Evolutionary conservation across 176 grass and related monocot genomes (phyloP), one percentile per base, ranked within the genome.

Genomic region (Musa beccarii): DNA sequence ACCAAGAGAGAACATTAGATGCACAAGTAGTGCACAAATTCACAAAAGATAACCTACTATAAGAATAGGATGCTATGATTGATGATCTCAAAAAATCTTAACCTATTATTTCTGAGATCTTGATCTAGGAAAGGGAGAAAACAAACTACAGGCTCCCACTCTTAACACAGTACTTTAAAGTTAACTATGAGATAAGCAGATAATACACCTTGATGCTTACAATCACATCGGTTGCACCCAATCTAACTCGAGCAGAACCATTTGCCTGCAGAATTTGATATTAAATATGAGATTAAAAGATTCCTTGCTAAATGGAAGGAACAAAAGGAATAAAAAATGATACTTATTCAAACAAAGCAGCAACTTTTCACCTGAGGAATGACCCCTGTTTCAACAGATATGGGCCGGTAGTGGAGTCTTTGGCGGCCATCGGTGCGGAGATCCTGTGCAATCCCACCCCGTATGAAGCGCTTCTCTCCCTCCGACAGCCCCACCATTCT

Each of bases 191-290:
- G 57, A 52, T 26, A n/a, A 52, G 49, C 17, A 52, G 9, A 66
- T 49, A 52, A 13, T 49, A 7, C 82, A 96, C 92, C 92, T 96
- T 96, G 66, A 96, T 89, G 70, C 87, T 96, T 17, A 86, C 85
- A 53, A 96, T 92, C 71, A 96, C 88, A 73, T 96, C 87, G 10
- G 89, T 92, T 66, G 76, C 85, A 10, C 87, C 93, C 24, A 96
- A 80, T 78, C 85, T 86, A 69, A 92, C 85, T 79, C 85, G 85
- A 51, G 81, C 85, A 1, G 89, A 96, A 72, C 93, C 89, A 73
- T 86, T 96, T 0, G 89, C 93, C 93, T 96, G n/a, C 5, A 16
- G 1, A 76, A 34, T 63, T 17, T 29, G 3, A 34, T 21, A 69
- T 54, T 3, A 78, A 77, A 62, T 34, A 2, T 23, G 19, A n/a